Conservation (phyloP, 306 rosid species). For the Citrullus amarus region DNA sequence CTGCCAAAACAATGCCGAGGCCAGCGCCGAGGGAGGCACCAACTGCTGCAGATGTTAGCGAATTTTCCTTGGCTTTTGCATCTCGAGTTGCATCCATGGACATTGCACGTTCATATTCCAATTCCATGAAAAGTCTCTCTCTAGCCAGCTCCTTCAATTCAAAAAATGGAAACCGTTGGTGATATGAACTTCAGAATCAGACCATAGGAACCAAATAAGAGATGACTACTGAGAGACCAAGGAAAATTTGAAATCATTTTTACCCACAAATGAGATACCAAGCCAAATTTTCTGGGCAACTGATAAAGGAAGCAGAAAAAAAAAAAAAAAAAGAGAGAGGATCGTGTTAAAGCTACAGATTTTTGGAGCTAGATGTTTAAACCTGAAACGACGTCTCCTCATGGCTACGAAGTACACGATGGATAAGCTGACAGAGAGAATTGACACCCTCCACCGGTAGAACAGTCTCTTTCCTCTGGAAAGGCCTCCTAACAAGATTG, state of each 20-base stretch:
- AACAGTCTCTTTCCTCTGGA: constrained; percentile 61
- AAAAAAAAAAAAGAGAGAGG: not conserved
- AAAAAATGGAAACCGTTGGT: not conserved
- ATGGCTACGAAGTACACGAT: constrained; percentile 37
- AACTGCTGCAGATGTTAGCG: constrained; percentile 66
- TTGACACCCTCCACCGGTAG: constrained; percentile 76
- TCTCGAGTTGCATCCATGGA: constrained; percentile 30
- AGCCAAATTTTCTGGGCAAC: not conserved
- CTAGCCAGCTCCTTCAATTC: constrained; percentile 49
- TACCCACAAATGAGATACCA: not conserved
- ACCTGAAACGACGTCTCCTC: constrained; percentile 91
- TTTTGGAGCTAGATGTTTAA: constrained; percentile 3
- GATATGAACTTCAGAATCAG: not conserved
- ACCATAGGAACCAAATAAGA: not conserved
- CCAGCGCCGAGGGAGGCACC: constrained; percentile 96
- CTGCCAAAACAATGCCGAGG: constrained; percentile 73
- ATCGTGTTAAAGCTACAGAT: not conserved
- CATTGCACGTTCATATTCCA: constrained; percentile 52
- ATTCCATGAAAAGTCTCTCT: constrained; percentile 63
- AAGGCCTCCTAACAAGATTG: constrained; percentile 60
- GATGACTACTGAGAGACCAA: not conserved
- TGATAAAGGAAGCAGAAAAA: not conserved
- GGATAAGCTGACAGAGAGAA: constrained; percentile 58
- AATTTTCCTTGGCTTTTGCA: constrained; percentile 44
- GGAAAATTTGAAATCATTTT: not conserved